A percentile compares a stretch with the other conserved stretches of the same genome.
Evolutionary conservation across 1,284 basidiomycete genomes (phyloP).

Genomic region (Singerocomus rubriflavus): DNA sequence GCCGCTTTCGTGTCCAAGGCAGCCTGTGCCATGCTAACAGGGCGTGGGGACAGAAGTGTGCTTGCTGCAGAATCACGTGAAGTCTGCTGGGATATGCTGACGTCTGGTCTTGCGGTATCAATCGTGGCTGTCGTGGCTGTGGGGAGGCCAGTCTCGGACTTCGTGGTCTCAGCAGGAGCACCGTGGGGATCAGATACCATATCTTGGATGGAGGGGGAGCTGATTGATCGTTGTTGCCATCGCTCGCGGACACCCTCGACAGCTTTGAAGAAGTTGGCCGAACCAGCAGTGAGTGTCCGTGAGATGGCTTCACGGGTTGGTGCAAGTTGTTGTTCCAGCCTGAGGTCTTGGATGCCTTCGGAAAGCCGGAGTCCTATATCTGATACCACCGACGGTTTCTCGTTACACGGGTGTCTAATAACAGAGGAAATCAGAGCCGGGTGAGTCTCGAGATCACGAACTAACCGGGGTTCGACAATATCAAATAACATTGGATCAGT

Average conservation of each 20-base stretch:
- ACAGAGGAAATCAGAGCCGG: constrained; percentile 9
- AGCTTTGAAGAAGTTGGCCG: constrained; percentile 82
- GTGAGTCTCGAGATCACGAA: constrained; percentile 5
- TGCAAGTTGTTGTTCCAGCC: constrained; percentile 84
- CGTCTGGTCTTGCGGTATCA: constrained; percentile 22
- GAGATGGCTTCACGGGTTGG: constrained; percentile 85
- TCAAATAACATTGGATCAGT: constrained; percentile 92
- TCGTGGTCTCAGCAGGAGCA: constrained; percentile 48
- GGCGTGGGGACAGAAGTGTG: constrained; percentile 24
- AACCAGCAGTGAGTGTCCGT: constrained; percentile 69
- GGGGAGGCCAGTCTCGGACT: constrained; percentile 40
- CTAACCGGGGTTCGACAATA: constrained; percentile 83
- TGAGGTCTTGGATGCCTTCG: constrained; percentile 89
- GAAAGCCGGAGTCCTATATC: constrained; percentile 85
- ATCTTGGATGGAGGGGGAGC: constrained; percentile 35
- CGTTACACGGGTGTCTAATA: constrained; percentile 79
- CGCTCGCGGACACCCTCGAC: constrained; percentile 81
- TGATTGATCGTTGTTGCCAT: constrained; percentile 54
- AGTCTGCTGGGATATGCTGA: constrained; percentile 32
- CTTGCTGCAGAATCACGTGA: constrained; percentile 28
- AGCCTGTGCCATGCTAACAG: constrained; percentile 33
- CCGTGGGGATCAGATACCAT: constrained; percentile 18
- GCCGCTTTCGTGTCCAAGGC: constrained; percentile 37
- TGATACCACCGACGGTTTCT: constrained; percentile 82
- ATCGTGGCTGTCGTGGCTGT: constrained; percentile 11